Evolutionary conservation across 305 asterid species (phyloP), one percentile per base, ranked within the genome.

Genomic region (Fraxinus platypoda): DNA sequence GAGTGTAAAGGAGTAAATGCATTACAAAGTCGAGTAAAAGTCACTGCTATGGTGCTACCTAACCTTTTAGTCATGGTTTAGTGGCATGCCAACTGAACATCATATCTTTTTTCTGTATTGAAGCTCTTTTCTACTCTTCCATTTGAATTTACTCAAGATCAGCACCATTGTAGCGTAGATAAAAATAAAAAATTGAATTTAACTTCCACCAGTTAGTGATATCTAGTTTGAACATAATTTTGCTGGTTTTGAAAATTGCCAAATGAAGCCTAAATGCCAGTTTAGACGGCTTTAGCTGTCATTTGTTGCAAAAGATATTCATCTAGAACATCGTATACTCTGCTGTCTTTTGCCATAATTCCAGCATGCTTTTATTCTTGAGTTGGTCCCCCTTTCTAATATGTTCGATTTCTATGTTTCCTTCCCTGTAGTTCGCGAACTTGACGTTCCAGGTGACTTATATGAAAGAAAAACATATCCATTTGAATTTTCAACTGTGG

Each of bases 381-480:
- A 19, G 49, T 23, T 8, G 76, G 19, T 43, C 35, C 62, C 9
- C 76, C 71, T 74, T 81, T 57, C 72, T 68, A 12, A 57, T 77
- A 35, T 76, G 74, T 84, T 71, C 75, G 37, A 75, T 79, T 62
- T 21, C 7, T 78, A 6, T 76, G 80, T 3, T 84, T 79, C 77
- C 71, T 85, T 37, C 78, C 46, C 31, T 86, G 80, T 82, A 93
- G 97, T 92, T 84, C 98, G 98, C 62, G 99, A 95, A 85, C 91
- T 95, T 82, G 98, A 95, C 85, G 93, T 95, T 90, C 98, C 98
- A 84, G 98, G 97, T 85, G 97, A 95, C 86, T 87, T 95, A 43
- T 95, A 93, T 81, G 99, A 95, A 86, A 83, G 96, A 80, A 95
- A 94, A 90, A 90, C 97, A 41, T 95, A 88, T 90, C 98, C 97